Evolutionary conservation across 2,329 filamentous ascomycete species (phyloP), one percentile per base, ranked within the genome.

Genomic region (Rugonectria rugulosa): DNA sequence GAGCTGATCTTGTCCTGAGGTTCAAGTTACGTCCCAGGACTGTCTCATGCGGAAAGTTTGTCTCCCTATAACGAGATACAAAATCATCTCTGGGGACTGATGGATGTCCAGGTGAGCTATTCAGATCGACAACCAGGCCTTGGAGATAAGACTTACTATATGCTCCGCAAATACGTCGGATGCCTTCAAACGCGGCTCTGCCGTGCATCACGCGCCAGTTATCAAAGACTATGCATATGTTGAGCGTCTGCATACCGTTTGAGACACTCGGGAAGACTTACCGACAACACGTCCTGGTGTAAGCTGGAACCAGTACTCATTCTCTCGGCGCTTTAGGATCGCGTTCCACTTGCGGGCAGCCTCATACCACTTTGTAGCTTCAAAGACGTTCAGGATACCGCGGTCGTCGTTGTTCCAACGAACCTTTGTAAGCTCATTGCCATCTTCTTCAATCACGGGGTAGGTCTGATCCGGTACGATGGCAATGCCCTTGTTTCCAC

Each of bases 161-260:
- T 9, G 85, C 94, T 56, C 95, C 95, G 72, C 93, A 97, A 69
- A 99, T 90, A 63, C 93, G 87, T 63, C 95, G 81, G 69, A 89
- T 86, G 2, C 95, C 95, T 6, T 87, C 89, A 68, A 98, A 99
- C 0, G 85, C 85, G 46, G 87, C 87, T 65, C 95, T 81, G 1
- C 94, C 95, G 73, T 99, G 95, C 64, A 98, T 77, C 27, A 97
- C 89, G 56, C 95, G 84, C 92, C 94, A 97, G 69, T 99, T 98
- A 71, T 99, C 91, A 72, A 99, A 97, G 41, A 98, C 90, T 90
- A 64, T 27, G n/a, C 6, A 19, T 31, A 20, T 12, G 19, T 17
- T 10, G n/a, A n/a, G n/a, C n/a, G n/a, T n/a, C n/a, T n/a, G n/a
- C n/a, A n/a, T n/a, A n/a, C n/a, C n/a, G n/a, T n/a, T n/a, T n/a